phyloP scores from a whole-genome alignment of 23 red algal genomes.

The Gracilaria vermiculophylla region DNA sequence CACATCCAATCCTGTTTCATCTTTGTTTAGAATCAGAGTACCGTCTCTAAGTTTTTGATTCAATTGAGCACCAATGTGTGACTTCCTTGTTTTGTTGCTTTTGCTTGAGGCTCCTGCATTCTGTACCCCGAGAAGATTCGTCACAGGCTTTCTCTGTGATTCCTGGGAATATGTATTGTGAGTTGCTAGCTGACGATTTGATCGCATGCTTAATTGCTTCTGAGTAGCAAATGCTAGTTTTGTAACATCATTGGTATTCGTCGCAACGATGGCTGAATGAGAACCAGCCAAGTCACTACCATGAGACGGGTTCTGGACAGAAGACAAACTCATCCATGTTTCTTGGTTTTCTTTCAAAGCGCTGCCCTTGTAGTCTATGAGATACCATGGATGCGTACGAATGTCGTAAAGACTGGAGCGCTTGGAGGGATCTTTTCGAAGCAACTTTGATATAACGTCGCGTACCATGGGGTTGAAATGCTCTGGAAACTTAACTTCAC shows the following conservation, averaged over 20 bases:
- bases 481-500: conserved; percentile 50
- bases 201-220: conserved; percentile 7
- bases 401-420: conserved; percentile 47
- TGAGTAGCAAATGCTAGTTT: background rate
- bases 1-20: background rate
- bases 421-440: conserved; percentile 58
- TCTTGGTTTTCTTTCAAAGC: background rate
- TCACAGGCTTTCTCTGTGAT: background rate
- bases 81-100: background rate
- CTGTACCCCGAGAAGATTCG: background rate
- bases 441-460: conserved; percentile 49
- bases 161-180: background rate
- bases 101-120: background rate
- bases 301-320: background rate
- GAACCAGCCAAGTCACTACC: background rate
- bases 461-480: conserved; percentile 40
- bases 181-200: background rate
- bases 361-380: conserved; percentile 51
- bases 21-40: background rate
- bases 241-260: background rate
- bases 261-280: background rate
- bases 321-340: background rate
- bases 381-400: conserved; percentile 67
- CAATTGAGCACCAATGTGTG: background rate
- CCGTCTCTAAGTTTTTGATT: background rate